Evolutionary conservation across 2,329 filamentous ascomycete genomes (phyloP).

Genomic region (Trichoderma sp.): DNA sequence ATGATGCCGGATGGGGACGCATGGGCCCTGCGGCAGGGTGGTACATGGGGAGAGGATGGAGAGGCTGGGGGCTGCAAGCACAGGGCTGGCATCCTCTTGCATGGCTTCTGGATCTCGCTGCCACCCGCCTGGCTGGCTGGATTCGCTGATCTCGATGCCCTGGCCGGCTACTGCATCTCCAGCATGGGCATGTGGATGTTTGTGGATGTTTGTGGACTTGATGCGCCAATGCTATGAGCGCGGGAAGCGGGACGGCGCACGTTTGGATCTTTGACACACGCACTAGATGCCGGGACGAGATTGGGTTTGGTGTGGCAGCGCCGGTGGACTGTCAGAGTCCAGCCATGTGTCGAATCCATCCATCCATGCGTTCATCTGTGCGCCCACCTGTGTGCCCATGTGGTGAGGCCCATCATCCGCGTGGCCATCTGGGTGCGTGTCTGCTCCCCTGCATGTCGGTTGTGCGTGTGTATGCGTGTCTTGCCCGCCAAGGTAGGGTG

Average conservation of each 20-base stretch:
- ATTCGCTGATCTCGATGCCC: constrained; percentile 5
- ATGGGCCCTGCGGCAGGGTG: background rate
- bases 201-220: constrained; percentile 11
- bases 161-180: constrained; percentile 12
- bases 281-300: constrained; percentile 6
- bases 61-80: constrained; percentile 5
- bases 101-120: constrained; percentile 12
- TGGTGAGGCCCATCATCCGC: background rate
- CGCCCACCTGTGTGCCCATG: background rate
- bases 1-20: background rate
- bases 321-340: background rate
- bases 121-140: background rate
- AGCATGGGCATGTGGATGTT: constrained; percentile 12
- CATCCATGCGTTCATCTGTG: background rate
- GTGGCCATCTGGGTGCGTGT: background rate
- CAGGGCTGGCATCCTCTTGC: constrained; percentile 3
- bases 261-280: constrained; percentile 2
- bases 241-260: constrained; percentile 11
- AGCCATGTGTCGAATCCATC: background rate
- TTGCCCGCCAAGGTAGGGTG: background rate
- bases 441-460: constrained; percentile 1
- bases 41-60: constrained; percentile 4
- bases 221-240: constrained; percentile 8
- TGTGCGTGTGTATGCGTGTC: constrained; percentile 1
- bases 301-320: constrained; percentile 7